Conservation (phyloP, 148 eudicot genomes). For the Vaccinium darrowii region DNA sequence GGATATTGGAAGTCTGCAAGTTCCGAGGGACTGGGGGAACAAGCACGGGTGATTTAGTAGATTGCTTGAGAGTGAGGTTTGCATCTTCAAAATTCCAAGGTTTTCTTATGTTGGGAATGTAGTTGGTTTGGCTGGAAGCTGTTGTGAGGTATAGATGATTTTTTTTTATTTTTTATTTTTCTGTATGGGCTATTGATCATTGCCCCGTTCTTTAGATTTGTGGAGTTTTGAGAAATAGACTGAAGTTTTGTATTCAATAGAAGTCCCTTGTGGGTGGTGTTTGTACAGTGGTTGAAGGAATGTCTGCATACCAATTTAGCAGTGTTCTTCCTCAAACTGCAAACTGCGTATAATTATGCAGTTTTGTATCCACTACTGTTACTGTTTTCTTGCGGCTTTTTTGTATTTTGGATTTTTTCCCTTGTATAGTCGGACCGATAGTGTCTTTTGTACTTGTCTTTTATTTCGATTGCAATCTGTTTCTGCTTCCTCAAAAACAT, state of each 20-base stretch:
- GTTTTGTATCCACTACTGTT: too few species aligned
- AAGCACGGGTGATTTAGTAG: background rate
- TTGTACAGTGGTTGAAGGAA: background rate
- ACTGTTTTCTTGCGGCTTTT: too few species aligned
- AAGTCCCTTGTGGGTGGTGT: background rate
- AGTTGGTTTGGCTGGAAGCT: background rate
- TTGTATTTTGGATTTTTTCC: too few species aligned
- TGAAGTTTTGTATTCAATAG: background rate
- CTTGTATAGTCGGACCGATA: too few species aligned
- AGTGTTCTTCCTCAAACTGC: background rate
- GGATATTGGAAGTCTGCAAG: background rate
- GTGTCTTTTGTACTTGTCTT: too few species aligned
- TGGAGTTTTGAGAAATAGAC: background rate
- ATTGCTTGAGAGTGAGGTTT: conserved; percentile 5
- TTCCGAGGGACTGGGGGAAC: background rate
- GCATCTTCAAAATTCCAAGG: background rate
- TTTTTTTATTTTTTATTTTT: background rate
- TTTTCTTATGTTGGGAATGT: background rate
- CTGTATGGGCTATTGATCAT: background rate
- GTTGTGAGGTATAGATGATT: background rate
- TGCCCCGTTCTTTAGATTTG: background rate
- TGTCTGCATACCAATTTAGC: too few species aligned
- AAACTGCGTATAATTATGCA: too few species aligned
- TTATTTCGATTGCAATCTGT: too few species aligned
- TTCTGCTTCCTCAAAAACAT: too few species aligned